Base-by-base conservation (phyloP, 2,329 filamentous ascomycete species). In the Anthostomella pinea region DNA sequence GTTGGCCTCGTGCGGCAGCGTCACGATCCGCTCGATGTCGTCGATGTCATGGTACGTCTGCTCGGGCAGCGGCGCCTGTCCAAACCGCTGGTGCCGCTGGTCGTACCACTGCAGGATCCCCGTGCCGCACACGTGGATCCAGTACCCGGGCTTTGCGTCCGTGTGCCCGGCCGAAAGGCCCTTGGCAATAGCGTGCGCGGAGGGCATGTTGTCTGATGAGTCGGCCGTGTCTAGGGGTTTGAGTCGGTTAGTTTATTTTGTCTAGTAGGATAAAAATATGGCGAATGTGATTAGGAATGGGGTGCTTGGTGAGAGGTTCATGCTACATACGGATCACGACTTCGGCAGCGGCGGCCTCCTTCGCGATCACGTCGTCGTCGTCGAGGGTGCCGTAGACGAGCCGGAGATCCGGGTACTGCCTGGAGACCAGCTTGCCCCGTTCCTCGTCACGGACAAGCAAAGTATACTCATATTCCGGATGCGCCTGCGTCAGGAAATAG, bases 21-120 rank as follows among this genome's bases (percentile, higher is more conserved):
- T 68, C 2, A 75, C 65, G 22, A 84, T 64, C 28, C 74, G 71
- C 9, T 67, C 62, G 23, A 85, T 69, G 33, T 72, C 73, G 8
- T 74, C 66, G 49, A 77, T 67, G 47, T 85, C 82, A 51, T 80
- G 64, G 59, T 80, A 84, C 33, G 46, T 60, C 48, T 73, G 58
- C 31, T 68, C 67, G 4, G 65, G 59, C 18, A 66, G 38, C 1
- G 69, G 70, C 1, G 60, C 53, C 41, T 72, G 59, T 22, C 72
- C 72, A 37, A 52, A 65, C n/a, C 70, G 66, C 20, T 60, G 41
- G 37, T 68, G 46, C 6, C 53, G 38, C n/a, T 43, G 26, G 48
- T 74, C 71, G 49, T 69, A 69, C 57, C 64, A 71, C 9, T 59
- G 64, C 17, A 77, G 57, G 24, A 76, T 67, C 11, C 63, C 65